Evolutionary conservation across 768 basidiomycete species (phyloP), one percentile per base, ranked within the genome.

Genomic region (Suillus discolor): DNA sequence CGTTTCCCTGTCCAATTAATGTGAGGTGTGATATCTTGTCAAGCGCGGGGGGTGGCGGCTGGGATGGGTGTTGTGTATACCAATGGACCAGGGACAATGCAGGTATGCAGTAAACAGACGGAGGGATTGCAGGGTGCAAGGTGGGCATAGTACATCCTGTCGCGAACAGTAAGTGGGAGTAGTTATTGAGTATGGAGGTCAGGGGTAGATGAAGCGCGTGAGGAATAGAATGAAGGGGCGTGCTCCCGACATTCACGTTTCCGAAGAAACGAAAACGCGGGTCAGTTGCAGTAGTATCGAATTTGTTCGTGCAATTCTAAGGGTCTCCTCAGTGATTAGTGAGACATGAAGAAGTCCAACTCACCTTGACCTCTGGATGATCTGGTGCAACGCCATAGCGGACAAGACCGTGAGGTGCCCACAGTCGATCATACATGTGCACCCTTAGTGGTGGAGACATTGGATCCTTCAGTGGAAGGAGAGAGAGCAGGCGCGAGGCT

Each of bases 311-410:
- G 79, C 96, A 97, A 77, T 99, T 99, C 96, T 98, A 68, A 57
- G 55, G 25, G n/a, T 25, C 12, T 18, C 2, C 64, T 70, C 49
- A 74, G 72, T 36, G 63, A 60, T 49, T 25, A 65, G 59, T 51
- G 60, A 61, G 3, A 64, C 12, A 23, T 62, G 20, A 69, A 36
- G 54, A 57, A 31, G 63, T 18, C 38, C 39, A 20, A 49, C 66
- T 62, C 62, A 71, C 97, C 87, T 98, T 99, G 77, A 99, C 96
- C 80, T 98, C 97, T 12, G 97, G 95, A 77, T 99, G 97, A 79
- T 99, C 97, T 53, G 97, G 97, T 13, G 97, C 97, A 16, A 99
- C 96, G 0, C 97, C 96, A 72, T 96, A 99, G 54, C 97, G 83
- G 4, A 97, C 96, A 1, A 99, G 84, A 0, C 97, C 97, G 73